Evolutionary conservation across 106 monocot species (phyloP).

Genomic region (Dioscorea zingiberensis): DNA sequence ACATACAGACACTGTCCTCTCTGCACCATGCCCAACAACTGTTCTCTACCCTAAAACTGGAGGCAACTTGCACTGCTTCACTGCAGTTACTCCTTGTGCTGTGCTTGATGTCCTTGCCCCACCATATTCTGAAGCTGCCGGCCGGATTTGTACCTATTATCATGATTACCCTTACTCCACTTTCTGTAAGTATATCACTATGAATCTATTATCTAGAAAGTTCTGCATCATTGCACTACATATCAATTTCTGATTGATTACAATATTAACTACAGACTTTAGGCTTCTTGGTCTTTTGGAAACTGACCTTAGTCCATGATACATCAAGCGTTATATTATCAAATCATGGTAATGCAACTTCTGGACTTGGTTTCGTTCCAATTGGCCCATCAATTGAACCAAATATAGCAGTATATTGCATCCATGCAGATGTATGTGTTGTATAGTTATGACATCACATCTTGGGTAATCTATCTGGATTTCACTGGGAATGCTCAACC

Average conservation of each 20-base stretch:
- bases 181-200: slow-evolving; percentile 53
- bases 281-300: no score
- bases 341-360: no score
- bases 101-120: slow-evolving; percentile 92
- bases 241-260: not conserved
- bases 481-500: no score
- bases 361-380: no score
- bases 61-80: slow-evolving; percentile 97
- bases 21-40: slow-evolving; percentile 70
- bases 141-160: slow-evolving; percentile 79
- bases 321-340: no score
- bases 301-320: no score
- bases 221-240: not conserved
- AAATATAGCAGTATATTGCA: no score
- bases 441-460: no score
- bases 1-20: slow-evolving; percentile 59
- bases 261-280: not conserved
- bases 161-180: slow-evolving; percentile 80
- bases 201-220: not conserved
- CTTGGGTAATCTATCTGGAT: no score
- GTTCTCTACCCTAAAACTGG: slow-evolving; percentile 80
- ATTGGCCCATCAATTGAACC: no score
- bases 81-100: slow-evolving; percentile 80
- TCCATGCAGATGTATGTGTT: no score
- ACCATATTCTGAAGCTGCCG: slow-evolving; percentile 71